Conservation (phyloP, 805 yeast genomes). For the Nadsonia fulvescens region DNA sequence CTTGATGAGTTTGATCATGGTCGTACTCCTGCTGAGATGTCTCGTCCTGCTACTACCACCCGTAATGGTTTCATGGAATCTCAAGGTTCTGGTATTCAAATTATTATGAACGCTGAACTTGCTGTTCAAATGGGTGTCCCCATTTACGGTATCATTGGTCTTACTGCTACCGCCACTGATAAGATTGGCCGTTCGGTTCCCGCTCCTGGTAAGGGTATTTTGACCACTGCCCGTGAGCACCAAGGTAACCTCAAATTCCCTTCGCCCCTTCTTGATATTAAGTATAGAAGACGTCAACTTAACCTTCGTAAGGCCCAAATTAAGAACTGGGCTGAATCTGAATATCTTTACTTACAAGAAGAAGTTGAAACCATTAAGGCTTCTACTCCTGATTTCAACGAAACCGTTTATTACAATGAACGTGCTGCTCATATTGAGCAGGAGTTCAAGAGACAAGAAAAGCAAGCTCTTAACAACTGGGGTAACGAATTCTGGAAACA, state of each 20-base stretch:
- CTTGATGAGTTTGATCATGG: slow-evolving; percentile 81
- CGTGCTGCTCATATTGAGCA: slow-evolving; percentile 74
- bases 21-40: slow-evolving; percentile 96
- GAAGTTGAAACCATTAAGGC: slow-evolving; percentile 41
- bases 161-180: slow-evolving; percentile 94
- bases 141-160: slow-evolving; percentile 83
- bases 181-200: slow-evolving; percentile 98
- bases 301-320: slow-evolving; percentile 61
- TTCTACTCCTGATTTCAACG: slow-evolving; percentile 25
- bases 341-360: slow-evolving; percentile 47
- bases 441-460: slow-evolving; percentile 70
- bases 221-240: slow-evolving; percentile 93
- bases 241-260: slow-evolving; percentile 65
- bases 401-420: slow-evolving; percentile 46
- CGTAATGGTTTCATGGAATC: slow-evolving; percentile 99
- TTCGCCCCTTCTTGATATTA: slow-evolving; percentile 67
- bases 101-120: slow-evolving; percentile 84
- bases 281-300: slow-evolving; percentile 87
- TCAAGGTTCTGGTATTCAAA: slow-evolving; percentile 97
- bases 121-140: slow-evolving; percentile 99
- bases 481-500: slow-evolving; percentile 86
- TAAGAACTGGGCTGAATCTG: slow-evolving; percentile 69
- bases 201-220: slow-evolving; percentile 99
- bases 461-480: slow-evolving; percentile 81
- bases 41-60: slow-evolving; percentile 91